Evolutionary conservation across 2,329 filamentous ascomycete species (phyloP).

Genomic region (Paecilomyces fulvus): DNA sequence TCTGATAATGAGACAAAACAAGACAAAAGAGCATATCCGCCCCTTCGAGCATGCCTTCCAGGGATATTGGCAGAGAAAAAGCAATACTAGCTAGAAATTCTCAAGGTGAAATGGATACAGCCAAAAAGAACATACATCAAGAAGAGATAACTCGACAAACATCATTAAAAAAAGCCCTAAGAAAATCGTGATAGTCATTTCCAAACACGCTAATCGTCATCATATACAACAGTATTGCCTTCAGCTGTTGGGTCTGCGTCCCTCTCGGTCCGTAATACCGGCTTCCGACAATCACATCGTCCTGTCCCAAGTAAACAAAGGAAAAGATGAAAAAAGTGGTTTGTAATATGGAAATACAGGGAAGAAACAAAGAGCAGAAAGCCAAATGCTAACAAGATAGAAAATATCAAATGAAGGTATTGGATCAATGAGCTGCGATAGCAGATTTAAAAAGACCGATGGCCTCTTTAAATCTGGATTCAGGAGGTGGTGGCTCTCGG

Average conservation of each 20-base stretch:
- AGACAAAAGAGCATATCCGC: no score
- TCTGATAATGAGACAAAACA: not conserved
- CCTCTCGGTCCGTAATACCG: not conserved
- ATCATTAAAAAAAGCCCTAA: not conserved
- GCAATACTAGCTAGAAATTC: not conserved
- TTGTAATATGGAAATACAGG: not conserved
- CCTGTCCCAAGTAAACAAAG: not conserved
- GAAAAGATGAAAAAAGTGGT: not conserved
- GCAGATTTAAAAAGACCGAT: conserved; percentile 5
- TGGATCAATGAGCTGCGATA: conserved; percentile 5
- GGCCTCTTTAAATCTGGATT: conserved; percentile 4
- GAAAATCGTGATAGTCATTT: not conserved
- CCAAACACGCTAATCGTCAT: not conserved
- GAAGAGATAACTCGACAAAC: not conserved
- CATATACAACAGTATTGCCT: not conserved
- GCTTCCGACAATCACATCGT: not conserved
- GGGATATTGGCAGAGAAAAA: not conserved
- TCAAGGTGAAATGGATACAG: not conserved
- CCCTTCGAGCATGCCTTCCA: not conserved
- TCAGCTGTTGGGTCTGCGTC: not conserved
- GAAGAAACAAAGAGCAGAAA: not conserved
- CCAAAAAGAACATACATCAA: not conserved
- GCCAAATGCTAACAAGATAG: not conserved
- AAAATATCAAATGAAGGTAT: not conserved
- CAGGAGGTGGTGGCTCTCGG: conserved; percentile 3